phyloP scores from a whole-genome alignment of 306 rosid species.

The Parietaria judaica region DNA sequence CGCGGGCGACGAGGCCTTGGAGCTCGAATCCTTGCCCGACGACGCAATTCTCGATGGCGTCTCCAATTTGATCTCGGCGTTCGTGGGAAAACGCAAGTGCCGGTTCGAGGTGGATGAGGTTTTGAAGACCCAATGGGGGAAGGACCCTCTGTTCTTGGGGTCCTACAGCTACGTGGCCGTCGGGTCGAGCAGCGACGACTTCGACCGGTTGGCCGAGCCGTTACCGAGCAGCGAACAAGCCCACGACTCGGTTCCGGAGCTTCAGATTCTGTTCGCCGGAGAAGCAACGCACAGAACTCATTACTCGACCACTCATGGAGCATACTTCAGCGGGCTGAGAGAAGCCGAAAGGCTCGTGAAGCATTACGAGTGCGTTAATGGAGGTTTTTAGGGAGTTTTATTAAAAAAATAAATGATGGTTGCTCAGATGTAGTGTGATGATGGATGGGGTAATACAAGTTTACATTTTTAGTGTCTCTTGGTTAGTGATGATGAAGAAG shows the following conservation, averaged over 20 bases:
- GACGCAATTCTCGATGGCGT: conserved; percentile 69
- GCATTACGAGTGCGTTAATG: conserved; percentile 63
- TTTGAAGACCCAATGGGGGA: conserved; percentile 72
- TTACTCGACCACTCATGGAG: conserved; percentile 98
- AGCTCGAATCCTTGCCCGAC: conserved; percentile 61
- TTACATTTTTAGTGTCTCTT: conserved; percentile 16
- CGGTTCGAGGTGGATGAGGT: conserved; percentile 40
- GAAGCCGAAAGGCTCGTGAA: conserved; percentile 93
- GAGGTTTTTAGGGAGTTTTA: conserved; percentile 40
- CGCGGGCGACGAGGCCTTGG: conserved; percentile 79
- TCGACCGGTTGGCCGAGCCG: conserved; percentile 83
- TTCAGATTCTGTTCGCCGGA: conserved; percentile 91
- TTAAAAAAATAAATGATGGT: conserved; percentile 9
- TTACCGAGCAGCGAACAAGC: conserved; percentile 44
- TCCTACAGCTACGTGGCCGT: conserved; percentile 79
- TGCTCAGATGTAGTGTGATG: conserved; percentile 33
- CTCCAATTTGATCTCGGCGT: conserved; percentile 47
- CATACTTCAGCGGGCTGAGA: conserved; percentile 92
- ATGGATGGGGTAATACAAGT: conserved; percentile 36
- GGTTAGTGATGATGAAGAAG: conserved; percentile 20
- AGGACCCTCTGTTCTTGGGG: conserved; percentile 79
- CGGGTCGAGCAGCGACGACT: conserved; percentile 86
- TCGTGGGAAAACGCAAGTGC: conserved; percentile 12
- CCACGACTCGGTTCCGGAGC: conserved; percentile 34
- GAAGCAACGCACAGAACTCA: conserved; percentile 98